These are phyloP conservation scores for Candida jianshihensis DNA, from an alignment of 805 yeast species.

Conservation along the genomic window DNA sequence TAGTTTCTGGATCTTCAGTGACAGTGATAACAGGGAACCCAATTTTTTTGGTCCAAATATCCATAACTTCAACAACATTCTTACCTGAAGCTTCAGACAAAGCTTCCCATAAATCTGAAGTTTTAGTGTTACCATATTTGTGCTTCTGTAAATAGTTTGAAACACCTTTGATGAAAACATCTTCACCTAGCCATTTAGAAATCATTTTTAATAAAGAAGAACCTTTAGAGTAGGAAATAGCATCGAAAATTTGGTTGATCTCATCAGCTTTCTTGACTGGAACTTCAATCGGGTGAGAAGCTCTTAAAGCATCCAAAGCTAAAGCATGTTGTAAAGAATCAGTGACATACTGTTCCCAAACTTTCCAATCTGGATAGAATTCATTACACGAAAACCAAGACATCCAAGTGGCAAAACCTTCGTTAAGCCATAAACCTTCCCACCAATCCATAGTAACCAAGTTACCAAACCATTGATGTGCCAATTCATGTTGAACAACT, in stretches of 20 bases:
- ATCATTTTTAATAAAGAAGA: slow-evolving; percentile 76
- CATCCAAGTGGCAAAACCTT: slow-evolving; percentile 89
- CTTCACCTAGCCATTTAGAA: slow-evolving; percentile 73
- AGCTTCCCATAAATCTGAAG: slow-evolving; percentile 73
- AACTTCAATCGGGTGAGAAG: slow-evolving; percentile 82
- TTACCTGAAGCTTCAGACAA: slow-evolving; percentile 63
- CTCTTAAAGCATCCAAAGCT: slow-evolving; percentile 67
- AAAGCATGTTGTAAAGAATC: slow-evolving; percentile 73
- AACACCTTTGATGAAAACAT: slow-evolving; percentile 70
- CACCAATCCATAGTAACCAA: slow-evolving; percentile 90
- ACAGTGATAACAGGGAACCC: slow-evolving; percentile 74
- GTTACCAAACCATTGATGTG: slow-evolving; percentile 91
- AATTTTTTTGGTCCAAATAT: slow-evolving; percentile 71
- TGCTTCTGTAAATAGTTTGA: slow-evolving; percentile 70
- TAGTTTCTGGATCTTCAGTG: slow-evolving; percentile 39
- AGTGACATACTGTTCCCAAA: slow-evolving; percentile 77
- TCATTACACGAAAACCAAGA: slow-evolving; percentile 79
- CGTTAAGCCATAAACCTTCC: slow-evolving; percentile 87
- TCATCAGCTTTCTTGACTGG: slow-evolving; percentile 74
- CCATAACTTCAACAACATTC: slow-evolving; percentile 68
- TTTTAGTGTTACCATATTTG: slow-evolving; percentile 70
- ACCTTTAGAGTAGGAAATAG: slow-evolving; percentile 78
- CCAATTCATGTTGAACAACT: slow-evolving; percentile 83
- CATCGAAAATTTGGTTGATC: slow-evolving; percentile 79
- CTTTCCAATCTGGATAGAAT: slow-evolving; percentile 79